Conservation (phyloP, 257 asterid species). For the Plantago ovata region DNA sequence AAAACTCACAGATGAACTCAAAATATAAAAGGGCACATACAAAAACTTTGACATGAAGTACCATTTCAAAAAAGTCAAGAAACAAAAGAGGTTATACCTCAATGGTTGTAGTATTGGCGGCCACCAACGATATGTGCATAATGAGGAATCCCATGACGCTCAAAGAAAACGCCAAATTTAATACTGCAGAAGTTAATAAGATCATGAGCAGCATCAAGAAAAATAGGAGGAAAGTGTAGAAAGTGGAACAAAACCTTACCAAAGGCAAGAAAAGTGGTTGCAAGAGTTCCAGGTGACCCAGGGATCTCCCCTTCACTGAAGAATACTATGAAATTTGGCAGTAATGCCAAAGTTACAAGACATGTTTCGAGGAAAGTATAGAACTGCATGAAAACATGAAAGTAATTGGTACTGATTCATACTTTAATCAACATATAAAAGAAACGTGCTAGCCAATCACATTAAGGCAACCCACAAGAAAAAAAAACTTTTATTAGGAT, state of each 20-base stretch:
- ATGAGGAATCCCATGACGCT: slow-evolving; percentile 64
- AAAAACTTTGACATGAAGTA: no score
- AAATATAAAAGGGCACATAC: no score
- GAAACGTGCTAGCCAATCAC: not conserved
- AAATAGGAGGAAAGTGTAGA: not conserved
- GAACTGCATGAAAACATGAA: slow-evolving; percentile 14
- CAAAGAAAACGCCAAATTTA: slow-evolving; percentile 71
- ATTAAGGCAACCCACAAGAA: not conserved
- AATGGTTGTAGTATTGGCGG: slow-evolving; percentile 67
- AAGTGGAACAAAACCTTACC: slow-evolving; percentile 15
- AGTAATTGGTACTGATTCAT: no score
- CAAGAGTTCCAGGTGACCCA: slow-evolving; percentile 59
- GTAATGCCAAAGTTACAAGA: slow-evolving; percentile 44
- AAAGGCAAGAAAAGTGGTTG: slow-evolving; percentile 69
- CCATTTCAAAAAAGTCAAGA: no score
- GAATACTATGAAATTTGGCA: slow-evolving; percentile 59
- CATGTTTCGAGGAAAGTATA: slow-evolving; percentile 63
- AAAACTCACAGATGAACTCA: no score
- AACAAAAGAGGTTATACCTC: slow-evolving; percentile 36
- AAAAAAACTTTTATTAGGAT: not conserved
- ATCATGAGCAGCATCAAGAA: slow-evolving; percentile 12
- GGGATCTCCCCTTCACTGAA: slow-evolving; percentile 62
- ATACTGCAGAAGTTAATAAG: slow-evolving; percentile 35
- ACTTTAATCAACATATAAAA: no score
- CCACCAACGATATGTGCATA: slow-evolving; percentile 67